Conservation (phyloP, 768 basidiomycete species). For the Boletus pseudo-olivaceus region DNA sequence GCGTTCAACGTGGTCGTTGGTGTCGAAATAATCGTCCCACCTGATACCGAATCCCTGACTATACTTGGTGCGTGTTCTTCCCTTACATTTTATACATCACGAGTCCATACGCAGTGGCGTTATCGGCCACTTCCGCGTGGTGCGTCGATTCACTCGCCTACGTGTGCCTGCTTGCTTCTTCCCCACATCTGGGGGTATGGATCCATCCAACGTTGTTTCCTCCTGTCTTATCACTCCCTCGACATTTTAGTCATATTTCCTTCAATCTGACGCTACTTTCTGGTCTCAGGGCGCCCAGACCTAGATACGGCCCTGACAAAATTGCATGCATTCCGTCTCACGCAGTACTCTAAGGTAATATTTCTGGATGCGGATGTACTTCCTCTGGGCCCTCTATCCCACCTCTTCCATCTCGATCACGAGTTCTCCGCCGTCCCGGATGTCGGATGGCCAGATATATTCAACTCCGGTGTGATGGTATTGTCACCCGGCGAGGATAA, state of each 20-base stretch:
- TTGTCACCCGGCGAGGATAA: constrained; percentile 78
- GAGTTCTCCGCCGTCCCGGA: constrained; percentile 94
- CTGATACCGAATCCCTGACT: constrained; percentile 61
- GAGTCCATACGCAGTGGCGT: not conserved
- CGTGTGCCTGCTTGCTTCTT: constrained; percentile 3
- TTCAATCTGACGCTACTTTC: constrained; percentile 12
- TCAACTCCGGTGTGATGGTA: constrained; percentile 96
- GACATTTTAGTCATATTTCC: not conserved
- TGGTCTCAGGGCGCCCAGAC: constrained; percentile 80
- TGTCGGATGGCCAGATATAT: constrained; percentile 99
- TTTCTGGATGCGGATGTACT: constrained; percentile 93
- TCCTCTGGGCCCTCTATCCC: constrained; percentile 82
- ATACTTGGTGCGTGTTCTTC: constrained; percentile 66
- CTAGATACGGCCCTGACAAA: constrained; percentile 93
- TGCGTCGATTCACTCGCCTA: constrained; percentile 10
- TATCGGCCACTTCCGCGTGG: constrained; percentile 3
- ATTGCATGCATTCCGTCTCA: constrained; percentile 91
- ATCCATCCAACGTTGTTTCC: constrained; percentile 18
- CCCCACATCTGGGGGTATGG: constrained; percentile 8
- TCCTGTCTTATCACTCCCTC: constrained; percentile 11
- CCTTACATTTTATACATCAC: constrained; percentile 4
- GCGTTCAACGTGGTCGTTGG: constrained; percentile 86
- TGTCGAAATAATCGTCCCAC: constrained; percentile 81
- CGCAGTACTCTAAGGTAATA: constrained; percentile 79
- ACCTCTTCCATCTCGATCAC: constrained; percentile 80